Base-by-base conservation (phyloP, 768 basidiomycete species). In the Boletus sp. region DNA sequence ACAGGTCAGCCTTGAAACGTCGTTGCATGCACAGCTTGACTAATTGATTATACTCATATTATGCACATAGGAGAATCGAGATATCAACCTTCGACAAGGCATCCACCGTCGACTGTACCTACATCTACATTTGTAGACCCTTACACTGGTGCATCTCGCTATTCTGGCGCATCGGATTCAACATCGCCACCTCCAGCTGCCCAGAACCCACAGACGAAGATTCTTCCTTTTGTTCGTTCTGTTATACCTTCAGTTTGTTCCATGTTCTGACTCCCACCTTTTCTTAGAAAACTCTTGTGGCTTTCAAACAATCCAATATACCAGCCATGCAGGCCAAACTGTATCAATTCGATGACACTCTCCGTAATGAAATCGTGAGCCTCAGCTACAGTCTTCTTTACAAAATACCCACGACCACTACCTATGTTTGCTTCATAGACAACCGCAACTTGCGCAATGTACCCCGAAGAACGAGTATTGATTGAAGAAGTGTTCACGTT, bases 301-400 rank as follows among this genome's bases (percentile, higher is more conserved):
- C 80, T n/a, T 96, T 98, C 78, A 92, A 90, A 61, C 90, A 93
- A 77, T 91, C 86, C 3, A 86, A 85, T 69, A 80, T 95, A 29
- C 65, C 78, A 20, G 90, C 90, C 17, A 91, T 95, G 85, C 85
- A 84, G 65, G 78, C 79, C 20, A 95, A 95, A 71, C 65, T 93
- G 18, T 78, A 80, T 58, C 87, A 94, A 67, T 86, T 94, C 49
- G 81, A 92, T 62, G 83, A 88, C 44, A 80, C 73, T 18, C 73
- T 94, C 37, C 80, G 78, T 53, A 75, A 82, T 58, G 87, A 90
- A 67, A 86, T 85, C 51, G 91, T 94, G 66, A 62, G 88, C 17
- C 17, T 50, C 59, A 15, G 17, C 30, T 5, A 1, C 28, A 42
- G 17, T 51, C 24, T 50, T 56, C 37, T 36, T 47, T 29, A 18